Conservation (phyloP, 208 protist genomes). For the Wallacemonas sp. region DNA sequence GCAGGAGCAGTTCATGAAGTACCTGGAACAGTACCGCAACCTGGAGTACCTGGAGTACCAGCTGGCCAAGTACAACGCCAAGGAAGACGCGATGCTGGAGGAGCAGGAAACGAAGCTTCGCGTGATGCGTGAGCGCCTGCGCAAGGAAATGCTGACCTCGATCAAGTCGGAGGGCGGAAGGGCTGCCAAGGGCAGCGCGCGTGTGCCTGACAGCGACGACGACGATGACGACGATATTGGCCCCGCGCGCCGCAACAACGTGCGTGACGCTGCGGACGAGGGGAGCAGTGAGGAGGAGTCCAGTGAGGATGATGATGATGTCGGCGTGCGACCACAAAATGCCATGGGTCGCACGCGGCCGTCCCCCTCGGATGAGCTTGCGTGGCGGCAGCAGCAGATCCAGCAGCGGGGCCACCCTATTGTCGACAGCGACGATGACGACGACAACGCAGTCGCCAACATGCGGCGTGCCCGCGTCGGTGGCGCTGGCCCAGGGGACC, state of each 20-base stretch:
- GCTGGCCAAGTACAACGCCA: conserved; percentile 86
- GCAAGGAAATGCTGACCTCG: conserved; percentile 87
- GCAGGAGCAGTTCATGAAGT: conserved; percentile 91
- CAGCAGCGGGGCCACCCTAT: neutral
- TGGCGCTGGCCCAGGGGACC: conserved; percentile 11
- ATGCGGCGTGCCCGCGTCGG: conserved; percentile 16
- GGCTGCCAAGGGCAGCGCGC: conserved; percentile 10
- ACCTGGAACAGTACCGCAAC: conserved; percentile 95
- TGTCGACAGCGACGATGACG: conserved; percentile 47
- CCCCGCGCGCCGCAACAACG: conserved; percentile 18
- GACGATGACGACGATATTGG: conserved; percentile 48
- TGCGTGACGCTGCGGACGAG: conserved; percentile 52
- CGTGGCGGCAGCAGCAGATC: conserved; percentile 16
- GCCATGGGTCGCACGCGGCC: conserved; percentile 34
- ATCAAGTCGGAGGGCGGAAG: conserved; percentile 51
- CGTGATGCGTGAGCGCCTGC: conserved; percentile 88
- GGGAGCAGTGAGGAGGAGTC: conserved; percentile 63
- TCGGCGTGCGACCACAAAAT: conserved; percentile 29
- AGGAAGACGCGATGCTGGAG: conserved; percentile 82
- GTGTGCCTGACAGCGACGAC: conserved; percentile 24
- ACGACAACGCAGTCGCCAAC: conserved; percentile 28
- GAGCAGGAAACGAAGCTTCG: conserved; percentile 87
- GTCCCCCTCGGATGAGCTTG: conserved; percentile 25
- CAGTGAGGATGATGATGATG: conserved; percentile 32
- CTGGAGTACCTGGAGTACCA: conserved; percentile 94